Base-by-base conservation (phyloP, 768 basidiomycete genomes). In the Termitomyces sp. region DNA sequence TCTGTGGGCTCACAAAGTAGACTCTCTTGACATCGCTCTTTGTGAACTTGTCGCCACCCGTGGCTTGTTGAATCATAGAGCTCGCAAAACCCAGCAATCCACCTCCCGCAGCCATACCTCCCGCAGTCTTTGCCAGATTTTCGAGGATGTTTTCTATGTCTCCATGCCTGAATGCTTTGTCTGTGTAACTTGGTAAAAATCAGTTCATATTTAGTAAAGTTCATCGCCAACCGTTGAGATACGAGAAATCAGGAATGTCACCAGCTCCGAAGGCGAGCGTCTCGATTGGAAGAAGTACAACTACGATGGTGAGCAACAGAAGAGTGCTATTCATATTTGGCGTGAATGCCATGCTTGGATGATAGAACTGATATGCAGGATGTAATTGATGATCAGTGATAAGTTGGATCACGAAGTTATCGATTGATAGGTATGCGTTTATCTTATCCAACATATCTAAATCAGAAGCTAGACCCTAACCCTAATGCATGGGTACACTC, bases 101-200 rank as follows among this genome's bases (percentile, higher is more conserved):
- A 33, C 73, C 76, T 30, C 77, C 77, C 12, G 71, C 72, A 12
- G 73, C 74, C 28, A 69, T 71, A 54, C 73, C 71, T 15, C 81
- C 81, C 10, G 75, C 80, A 40, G 75, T 73, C 66, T 87, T 87
- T 51, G 77, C 77, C 6, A 86, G 70, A n/a, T 75, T 76, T 37
- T 78, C 77, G 28, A 89, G 77, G 59, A 86, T 77, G 63, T 82
- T 81, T 71, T 89, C 87, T 49, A 89, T 88, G 64, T 90, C 88
- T 14, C 87, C 86, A 74, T 89, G 87, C 50, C 86, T 75, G 69
- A 85, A 90, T 0, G 87, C 87, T 67, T 86, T 88, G 68, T 83
- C 82, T 82, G 61, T 26, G 11, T 37, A 21, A 23, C 38, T 35
- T 60, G 31, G 58, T 48, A 40, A 56, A 44, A 19, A 55, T 28